Evolutionary conservation across 371 early-diverging fungal species (phyloP), one percentile per base, ranked within the genome.

Genomic region (Apophysomyces ossiformis): DNA sequence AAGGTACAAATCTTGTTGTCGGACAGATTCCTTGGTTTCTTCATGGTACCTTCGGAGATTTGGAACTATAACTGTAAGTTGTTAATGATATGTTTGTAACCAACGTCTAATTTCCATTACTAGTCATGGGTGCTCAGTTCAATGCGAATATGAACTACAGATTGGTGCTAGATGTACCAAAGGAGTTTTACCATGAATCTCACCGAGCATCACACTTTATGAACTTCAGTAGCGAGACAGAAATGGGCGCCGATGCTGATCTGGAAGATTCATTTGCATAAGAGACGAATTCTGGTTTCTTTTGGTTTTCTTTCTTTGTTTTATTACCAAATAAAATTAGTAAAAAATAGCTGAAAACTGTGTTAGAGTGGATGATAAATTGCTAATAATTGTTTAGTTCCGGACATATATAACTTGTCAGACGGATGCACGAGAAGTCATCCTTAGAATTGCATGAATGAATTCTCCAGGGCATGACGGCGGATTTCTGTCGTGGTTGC

Each of bases 131-230:
- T 26, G 92, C 96, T 21, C 90, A 89, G 66, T 95, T 94, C 72
- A 87, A 90, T 43, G 87, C 92, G 0, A 94, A 93, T 62, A 96
- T 97, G 97, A 91, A 91, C 69, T 98, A 97, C 71, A 81, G 85
- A 7, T 76, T 98, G 63, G 88, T 89, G 41, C 82, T 98, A 60
- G 99, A 97, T 67, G 87, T 90, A 37, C 99, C 99, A 16, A 94
- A 95, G 78, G 95, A 94, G 69, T 99, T 97, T 75, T 99, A 98
- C 80, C 94, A 98, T 77, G 96, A 96, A 78, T 83, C 86, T 44
- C 99, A 99, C 75, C 92, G 99, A 26, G 93, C 97, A 41, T 90
- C 87, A 67, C 99, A 99, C 70, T 99, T 97, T 78, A 84, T 96
- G 77, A 96, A 93, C 82, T 99, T 98, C 81, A 88, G 93, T 58